These are phyloP conservation scores for Sporopachydermia cereana DNA, from an alignment of 1,139 yeast genomes.

Conservation along the genomic window DNA sequence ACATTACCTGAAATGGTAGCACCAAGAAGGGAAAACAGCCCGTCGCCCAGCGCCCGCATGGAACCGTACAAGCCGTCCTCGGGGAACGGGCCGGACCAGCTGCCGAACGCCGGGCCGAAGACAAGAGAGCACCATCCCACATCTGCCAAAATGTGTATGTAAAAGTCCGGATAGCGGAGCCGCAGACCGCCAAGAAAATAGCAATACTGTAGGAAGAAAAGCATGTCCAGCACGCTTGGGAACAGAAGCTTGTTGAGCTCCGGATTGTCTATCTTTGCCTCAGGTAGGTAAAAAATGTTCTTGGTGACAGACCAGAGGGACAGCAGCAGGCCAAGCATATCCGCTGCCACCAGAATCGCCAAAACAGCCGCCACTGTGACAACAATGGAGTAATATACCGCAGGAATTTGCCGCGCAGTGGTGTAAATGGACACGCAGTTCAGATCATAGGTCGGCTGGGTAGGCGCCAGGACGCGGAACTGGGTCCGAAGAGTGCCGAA, in stretches of 20 bases:
- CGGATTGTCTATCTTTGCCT: constrained; percentile 1
- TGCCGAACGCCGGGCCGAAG: neutral
- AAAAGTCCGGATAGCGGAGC: neutral
- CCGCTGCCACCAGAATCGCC: neutral
- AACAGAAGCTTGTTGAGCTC: neutral
- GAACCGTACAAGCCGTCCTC: neutral
- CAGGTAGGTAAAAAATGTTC: constrained; percentile 2
- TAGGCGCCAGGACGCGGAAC: neutral
- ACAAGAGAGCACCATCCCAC: neutral
- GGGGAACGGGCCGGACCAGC: neutral
- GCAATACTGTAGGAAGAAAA: neutral
- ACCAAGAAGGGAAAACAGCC: neutral
- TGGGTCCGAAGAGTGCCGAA: neutral
- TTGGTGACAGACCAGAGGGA: neutral
- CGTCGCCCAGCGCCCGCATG: neutral
- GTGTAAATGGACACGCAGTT: neutral
- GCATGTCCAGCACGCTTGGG: neutral
- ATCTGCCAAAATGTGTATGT: neutral
- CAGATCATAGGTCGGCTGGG: neutral
- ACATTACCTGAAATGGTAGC: neutral
- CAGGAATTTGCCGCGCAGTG: neutral
- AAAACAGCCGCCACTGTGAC: neutral
- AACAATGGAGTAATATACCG: neutral
- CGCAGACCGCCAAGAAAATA: neutral
- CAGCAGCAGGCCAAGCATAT: neutral